These are phyloP conservation scores for Jatropha podagrica DNA, from an alignment of 441 rosid species.

Conservation along the genomic window DNA sequence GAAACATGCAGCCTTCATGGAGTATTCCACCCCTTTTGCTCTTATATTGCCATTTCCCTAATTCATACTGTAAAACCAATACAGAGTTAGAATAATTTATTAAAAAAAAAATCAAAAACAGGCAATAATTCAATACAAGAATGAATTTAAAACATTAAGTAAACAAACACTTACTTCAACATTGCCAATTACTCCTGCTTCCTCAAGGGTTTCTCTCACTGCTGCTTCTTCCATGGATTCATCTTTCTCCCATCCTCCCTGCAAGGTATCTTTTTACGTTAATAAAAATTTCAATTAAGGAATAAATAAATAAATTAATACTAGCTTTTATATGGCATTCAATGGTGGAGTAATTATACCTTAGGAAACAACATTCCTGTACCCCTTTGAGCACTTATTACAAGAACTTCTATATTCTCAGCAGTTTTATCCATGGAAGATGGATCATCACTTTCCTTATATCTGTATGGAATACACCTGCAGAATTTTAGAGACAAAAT, in stretches of 20 bases:
- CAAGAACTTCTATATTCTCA: slow-evolving; percentile 57
- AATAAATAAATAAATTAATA: not conserved
- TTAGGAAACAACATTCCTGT: slow-evolving; percentile 63
- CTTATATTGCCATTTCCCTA: slow-evolving; percentile 60
- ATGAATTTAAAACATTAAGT: too few species aligned
- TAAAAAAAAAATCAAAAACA: not conserved
- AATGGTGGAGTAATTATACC: slow-evolving; percentile 23
- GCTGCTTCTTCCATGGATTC: slow-evolving; percentile 70
- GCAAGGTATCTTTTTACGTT: not conserved
- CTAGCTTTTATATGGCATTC: not conserved
- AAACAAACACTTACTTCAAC: slow-evolving; percentile 40
- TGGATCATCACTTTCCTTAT: slow-evolving; percentile 25
- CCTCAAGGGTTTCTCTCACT: slow-evolving; percentile 57
- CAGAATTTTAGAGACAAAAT: not conserved
- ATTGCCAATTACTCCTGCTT: slow-evolving; percentile 66
- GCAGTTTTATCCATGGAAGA: slow-evolving; percentile 14
- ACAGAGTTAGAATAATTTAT: not conserved
- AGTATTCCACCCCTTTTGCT: slow-evolving; percentile 59
- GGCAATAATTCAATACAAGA: not conserved
- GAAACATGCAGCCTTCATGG: slow-evolving; percentile 65
- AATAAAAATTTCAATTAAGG: not conserved
- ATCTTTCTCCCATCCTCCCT: slow-evolving; percentile 83
- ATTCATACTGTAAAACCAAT: slow-evolving; percentile 28
- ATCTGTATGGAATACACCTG: slow-evolving; percentile 75
- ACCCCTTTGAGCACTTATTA: slow-evolving; percentile 68